Percentiles rank a stretch among this genome's conserved stretches.
These are phyloP conservation scores for Cystobasidiaceae sp. DNA, from an alignment of 1,284 basidiomycete species.

Conservation along the genomic window DNA sequence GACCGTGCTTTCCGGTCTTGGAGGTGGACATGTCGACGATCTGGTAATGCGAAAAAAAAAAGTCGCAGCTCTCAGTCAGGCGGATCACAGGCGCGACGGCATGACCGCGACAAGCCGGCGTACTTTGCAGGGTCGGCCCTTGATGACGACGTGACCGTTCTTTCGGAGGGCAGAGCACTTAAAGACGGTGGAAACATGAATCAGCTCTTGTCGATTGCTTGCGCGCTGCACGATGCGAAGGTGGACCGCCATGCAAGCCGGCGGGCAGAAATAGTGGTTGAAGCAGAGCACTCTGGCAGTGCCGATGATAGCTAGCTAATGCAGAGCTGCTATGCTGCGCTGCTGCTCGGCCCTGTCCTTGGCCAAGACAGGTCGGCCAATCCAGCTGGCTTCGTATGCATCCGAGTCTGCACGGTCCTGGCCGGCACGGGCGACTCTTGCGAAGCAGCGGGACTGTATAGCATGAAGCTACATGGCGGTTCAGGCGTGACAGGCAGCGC, in stretches of 20 bases:
- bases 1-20: slow-evolving; percentile 95
- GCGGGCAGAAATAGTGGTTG: too few species aligned
- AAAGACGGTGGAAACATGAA: slow-evolving; percentile 50
- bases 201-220: background rate
- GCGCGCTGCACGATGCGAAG: background rate
- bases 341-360: too few species aligned
- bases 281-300: too few species aligned
- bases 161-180: slow-evolving; percentile 95
- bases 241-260: background rate
- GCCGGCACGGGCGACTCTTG: too few species aligned
- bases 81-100: background rate
- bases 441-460: too few species aligned
- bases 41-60: slow-evolving; percentile 44
- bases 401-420: too few species aligned
- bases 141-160: slow-evolving; percentile 95
- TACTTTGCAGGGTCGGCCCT: slow-evolving; percentile 90
- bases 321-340: too few species aligned
- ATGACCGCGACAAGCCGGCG: slow-evolving; percentile 19
- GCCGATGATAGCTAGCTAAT: too few species aligned
- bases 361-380: too few species aligned
- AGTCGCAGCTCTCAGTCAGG: background rate
- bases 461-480: too few species aligned
- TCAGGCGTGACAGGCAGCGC: too few species aligned
- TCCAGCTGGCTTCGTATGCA: too few species aligned
- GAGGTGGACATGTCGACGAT: slow-evolving; percentile 99